These are phyloP conservation scores for Coccomyxa sp. DNA, from an alignment of 139 green algal species.

Conservation along the genomic window DNA sequence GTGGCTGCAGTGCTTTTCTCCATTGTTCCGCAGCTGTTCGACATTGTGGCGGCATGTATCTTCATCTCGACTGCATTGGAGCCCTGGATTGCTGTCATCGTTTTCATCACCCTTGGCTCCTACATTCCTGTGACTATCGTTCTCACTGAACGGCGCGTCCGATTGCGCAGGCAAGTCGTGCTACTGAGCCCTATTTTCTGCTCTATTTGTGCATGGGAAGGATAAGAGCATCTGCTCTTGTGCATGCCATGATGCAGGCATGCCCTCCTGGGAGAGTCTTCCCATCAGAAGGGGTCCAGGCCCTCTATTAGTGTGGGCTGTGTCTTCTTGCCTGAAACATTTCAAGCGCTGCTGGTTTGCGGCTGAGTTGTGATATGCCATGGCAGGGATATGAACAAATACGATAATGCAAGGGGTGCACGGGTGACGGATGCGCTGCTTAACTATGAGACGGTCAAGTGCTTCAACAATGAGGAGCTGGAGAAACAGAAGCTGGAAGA, in stretches of 20 bases:
- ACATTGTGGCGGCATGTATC: constrained; percentile 67
- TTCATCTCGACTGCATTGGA: constrained; percentile 71
- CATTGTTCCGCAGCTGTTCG: constrained; percentile 71
- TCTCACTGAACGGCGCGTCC: constrained; percentile 76
- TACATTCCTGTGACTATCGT: constrained; percentile 90
- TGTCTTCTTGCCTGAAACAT: too few relatives aligned
- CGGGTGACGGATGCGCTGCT: constrained; percentile 82
- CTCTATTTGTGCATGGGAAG: not conserved
- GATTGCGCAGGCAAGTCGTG: constrained; percentile 50
- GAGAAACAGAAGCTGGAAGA: constrained; percentile 53
- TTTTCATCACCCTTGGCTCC: constrained; percentile 69
- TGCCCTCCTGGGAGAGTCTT: too few relatives aligned
- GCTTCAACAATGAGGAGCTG: constrained; percentile 76
- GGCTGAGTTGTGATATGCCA: too few relatives aligned
- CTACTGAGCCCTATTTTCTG: constrained; percentile 1
- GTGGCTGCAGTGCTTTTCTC: constrained; percentile 69
- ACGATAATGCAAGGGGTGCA: constrained; percentile 69
- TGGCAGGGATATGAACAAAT: constrained; percentile 57
- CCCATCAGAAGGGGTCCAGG: not conserved
- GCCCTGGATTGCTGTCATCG: constrained; percentile 72
- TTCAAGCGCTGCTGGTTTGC: too few relatives aligned
- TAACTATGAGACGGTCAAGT: constrained; percentile 87
- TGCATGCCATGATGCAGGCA: too few relatives aligned
- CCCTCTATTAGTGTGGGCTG: not conserved
- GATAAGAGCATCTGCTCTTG: too few relatives aligned